Percentiles rank a stretch among this genome's conserved stretches.
Evolutionary conservation across 108 stramenopile genomes (phyloP).

Genomic region (Aureococcus anophagefferens): DNA sequence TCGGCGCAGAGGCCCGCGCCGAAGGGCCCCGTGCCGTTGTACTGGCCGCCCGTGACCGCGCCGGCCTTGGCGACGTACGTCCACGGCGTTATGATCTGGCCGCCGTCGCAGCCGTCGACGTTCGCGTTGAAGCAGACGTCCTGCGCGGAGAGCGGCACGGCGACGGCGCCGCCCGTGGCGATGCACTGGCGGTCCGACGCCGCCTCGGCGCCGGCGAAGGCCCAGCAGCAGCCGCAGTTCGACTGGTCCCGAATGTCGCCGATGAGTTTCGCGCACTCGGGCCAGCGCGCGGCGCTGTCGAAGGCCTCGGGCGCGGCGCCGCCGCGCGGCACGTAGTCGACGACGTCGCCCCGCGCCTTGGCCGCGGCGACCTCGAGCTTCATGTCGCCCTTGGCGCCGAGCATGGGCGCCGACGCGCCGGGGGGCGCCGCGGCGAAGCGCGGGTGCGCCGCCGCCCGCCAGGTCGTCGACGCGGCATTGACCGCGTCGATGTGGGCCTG

Average conservation of each 20-base stretch:
- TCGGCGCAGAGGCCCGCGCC: conserved; percentile 14
- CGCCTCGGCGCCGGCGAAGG: conserved; percentile 22
- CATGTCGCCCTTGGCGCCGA: background rate
- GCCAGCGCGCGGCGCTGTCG: conserved; percentile 17
- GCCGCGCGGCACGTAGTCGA: background rate
- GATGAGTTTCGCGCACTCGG: conserved; percentile 19
- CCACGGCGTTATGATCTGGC: conserved; percentile 50
- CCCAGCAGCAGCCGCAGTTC: conserved; percentile 35
- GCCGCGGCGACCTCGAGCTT: background rate
- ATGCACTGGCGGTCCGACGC: conserved; percentile 27
- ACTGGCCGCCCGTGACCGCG: conserved; percentile 36
- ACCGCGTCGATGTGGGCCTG: background rate
- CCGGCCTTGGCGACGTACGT: conserved; percentile 45
- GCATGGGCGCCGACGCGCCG: conserved; percentile 3
- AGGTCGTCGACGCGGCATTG: background rate
- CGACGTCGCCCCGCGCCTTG: conserved; percentile 7
- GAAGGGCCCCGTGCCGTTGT: conserved; percentile 16
- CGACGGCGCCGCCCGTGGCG: conserved; percentile 30
- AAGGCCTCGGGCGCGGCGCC: conserved; percentile 11
- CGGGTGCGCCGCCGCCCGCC: background rate
- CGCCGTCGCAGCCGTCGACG: conserved; percentile 54
- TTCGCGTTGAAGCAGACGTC: conserved; percentile 33
- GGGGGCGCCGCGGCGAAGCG: background rate
- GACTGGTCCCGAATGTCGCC: conserved; percentile 24
- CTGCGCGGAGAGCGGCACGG: conserved; percentile 43